A percentile compares a stretch with the other conserved stretches of the same genome.
These are phyloP conservation scores for Fraxinus anomala DNA, from an alignment of 257 asterid species.

Conservation along the genomic window DNA sequence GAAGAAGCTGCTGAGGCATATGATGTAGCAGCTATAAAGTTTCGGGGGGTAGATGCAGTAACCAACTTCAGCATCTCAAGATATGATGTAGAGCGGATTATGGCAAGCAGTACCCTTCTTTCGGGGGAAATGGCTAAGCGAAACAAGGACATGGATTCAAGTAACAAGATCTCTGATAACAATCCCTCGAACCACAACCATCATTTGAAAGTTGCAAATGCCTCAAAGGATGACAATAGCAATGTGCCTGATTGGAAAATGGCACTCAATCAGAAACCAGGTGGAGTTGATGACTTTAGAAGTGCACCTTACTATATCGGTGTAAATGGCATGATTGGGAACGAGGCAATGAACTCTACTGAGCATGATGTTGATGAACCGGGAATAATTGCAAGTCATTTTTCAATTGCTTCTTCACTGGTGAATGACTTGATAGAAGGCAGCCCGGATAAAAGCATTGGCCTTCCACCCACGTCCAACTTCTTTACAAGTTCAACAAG, in stretches of 20 bases:
- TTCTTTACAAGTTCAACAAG: conserved; percentile 43
- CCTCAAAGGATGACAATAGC: conserved; percentile 30
- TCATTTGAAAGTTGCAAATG: conserved; percentile 24
- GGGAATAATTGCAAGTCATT: conserved; percentile 33
- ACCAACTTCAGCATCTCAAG: conserved; percentile 81
- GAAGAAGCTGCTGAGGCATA: conserved; percentile 99
- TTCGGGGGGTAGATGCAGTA: conserved; percentile 83
- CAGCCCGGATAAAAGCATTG: conserved; percentile 52
- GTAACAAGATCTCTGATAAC: conserved; percentile 11
- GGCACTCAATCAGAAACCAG: conserved; percentile 44
- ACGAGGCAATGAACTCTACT: conserved; percentile 26
- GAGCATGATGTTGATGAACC: conserved; percentile 31
- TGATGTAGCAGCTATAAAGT: conserved; percentile 93
- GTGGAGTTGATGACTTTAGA: conserved; percentile 35
- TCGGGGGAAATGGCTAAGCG: conserved; percentile 81
- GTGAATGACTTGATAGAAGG: conserved; percentile 62
- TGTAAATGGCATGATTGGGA: conserved; percentile 37
- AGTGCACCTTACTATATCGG: conserved; percentile 36
- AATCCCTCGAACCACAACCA: conserved; percentile 7
- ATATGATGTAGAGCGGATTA: conserved; percentile 72
- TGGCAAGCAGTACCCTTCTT: conserved; percentile 82
- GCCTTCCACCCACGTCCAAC: conserved; percentile 37
- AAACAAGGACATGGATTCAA: conserved; percentile 33
- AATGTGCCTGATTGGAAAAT: conserved; percentile 48
- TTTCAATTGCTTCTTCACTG: conserved; percentile 49